Evolutionary conservation across 78 protist genomes (phyloP).

Genomic region (Tieghemostelium lacteum): DNA sequence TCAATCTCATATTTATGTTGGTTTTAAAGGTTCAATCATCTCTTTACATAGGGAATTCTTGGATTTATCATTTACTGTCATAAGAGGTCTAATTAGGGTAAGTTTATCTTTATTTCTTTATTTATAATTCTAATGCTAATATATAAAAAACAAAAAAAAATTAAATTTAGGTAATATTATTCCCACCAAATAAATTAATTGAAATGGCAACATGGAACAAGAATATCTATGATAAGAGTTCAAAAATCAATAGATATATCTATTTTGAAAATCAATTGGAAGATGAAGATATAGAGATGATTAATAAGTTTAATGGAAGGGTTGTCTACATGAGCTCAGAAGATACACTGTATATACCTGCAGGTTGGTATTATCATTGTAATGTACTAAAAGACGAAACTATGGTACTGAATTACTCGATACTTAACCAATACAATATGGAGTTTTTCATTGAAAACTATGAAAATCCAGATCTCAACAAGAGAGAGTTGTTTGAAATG

Average conservation of each 20-base stretch:
- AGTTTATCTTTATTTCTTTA: background rate
- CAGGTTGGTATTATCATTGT: conserved; percentile 71
- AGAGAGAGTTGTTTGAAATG: background rate
- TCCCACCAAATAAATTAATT: conserved; percentile 70
- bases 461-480: background rate
- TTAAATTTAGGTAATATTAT: conserved; percentile 36
- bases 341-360: conserved; percentile 55
- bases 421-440: conserved; percentile 6
- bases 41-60: conserved; percentile 55
- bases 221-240: conserved; percentile 1
- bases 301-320: conserved; percentile 44
- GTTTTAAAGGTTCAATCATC: conserved; percentile 35
- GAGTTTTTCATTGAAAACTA: conserved; percentile 36
- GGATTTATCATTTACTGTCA: conserved; percentile 28
- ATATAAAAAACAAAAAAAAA: background rate
- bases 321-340: conserved; percentile 32
- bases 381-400: conserved; percentile 50
- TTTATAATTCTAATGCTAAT: background rate
- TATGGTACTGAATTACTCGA: background rate
- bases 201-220: conserved; percentile 58
- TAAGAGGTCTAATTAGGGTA: conserved; percentile 41
- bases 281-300: conserved; percentile 43
- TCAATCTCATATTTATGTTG: conserved; percentile 29
- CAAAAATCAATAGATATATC: conserved; percentile 33
- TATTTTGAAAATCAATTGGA: conserved; percentile 51